Base-by-base conservation (phyloP, 345 rosid species). In the Pistacia integerrima region DNA sequence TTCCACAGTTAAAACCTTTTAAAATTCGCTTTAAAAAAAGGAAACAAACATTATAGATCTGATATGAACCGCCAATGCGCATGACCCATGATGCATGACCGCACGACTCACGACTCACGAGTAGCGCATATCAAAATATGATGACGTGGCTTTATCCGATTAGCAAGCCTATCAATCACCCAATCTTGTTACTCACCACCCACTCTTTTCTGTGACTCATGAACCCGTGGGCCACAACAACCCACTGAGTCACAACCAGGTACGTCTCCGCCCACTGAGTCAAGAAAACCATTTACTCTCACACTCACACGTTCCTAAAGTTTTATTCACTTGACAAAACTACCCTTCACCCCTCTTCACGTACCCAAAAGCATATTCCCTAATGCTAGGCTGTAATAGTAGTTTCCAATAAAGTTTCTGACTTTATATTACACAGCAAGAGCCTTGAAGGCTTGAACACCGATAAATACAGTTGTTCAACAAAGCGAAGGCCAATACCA, bases 131-230 rank as follows among this genome's bases (percentile, higher is more conserved):
- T 13, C 18, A 63, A 70, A 60, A n/a, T 0, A 36, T 16, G 25
- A 38, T 64, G 49, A 60, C 64, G 49, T 52, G 64, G 56, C 33
- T 68, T 52, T 13, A 73, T 62, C 74, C 44, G 0, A 58, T 60
- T 63, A 69, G 35, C 52, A 51, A 56, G 4, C 18, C 81, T 69
- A 41, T 2, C 49, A 16, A 66, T 1, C 49, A 41, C 72, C 20
- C 3, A 59, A 41, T 60, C 38, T 59, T 30, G 1, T 35, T 72
- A 8, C 2, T 20, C 70, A 20, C 74, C 77, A 5, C 74, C 56
- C 56, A 18, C 70, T 64, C 38, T 33, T 33, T 49, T 48, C 67
- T 17, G 70, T 64, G 69, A 52, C 81, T 12, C 12, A 30, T n/a
- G 57, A 69, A 38, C 38, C 66, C 59, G 41, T 60, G 12, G 11